Percentiles rank a stretch among this genome's conserved stretches.
phyloP scores from a whole-genome alignment of 306 rosid species.

The Quercus variabilis region DNA sequence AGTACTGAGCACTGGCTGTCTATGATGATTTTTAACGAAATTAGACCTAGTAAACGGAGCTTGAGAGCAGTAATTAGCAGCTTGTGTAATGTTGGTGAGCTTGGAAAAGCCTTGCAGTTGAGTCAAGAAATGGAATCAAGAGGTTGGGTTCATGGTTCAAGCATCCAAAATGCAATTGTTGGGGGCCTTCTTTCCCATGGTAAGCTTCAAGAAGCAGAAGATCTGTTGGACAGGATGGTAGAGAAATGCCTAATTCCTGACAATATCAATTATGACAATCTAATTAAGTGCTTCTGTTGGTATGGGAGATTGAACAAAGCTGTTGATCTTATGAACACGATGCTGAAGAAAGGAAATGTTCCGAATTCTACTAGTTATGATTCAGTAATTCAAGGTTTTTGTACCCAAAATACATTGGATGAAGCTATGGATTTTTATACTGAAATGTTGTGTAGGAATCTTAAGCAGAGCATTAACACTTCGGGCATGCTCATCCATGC shows the following conservation, averaged over 20 bases:
- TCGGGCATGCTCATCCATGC: conserved; percentile 46
- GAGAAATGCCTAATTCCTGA: conserved; percentile 61
- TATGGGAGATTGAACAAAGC: conserved; percentile 58
- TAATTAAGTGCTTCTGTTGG: conserved; percentile 62
- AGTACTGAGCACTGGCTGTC: conserved; percentile 47
- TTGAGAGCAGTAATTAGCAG: conserved; percentile 52
- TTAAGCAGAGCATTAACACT: conserved; percentile 51
- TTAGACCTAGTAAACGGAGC: conserved; percentile 61
- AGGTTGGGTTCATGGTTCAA: conserved; percentile 69
- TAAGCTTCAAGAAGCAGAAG: conserved; percentile 64
- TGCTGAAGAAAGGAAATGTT: conserved; percentile 63
- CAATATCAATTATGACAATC: conserved; percentile 56
- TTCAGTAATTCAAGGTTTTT: conserved; percentile 48
- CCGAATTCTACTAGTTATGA: conserved; percentile 73
- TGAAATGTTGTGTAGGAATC: conserved; percentile 60
- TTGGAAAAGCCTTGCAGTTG: conserved; percentile 59
- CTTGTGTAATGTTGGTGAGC: conserved; percentile 54
- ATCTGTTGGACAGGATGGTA: conserved; percentile 53
- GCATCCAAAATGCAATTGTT: conserved; percentile 51
- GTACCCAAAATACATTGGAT: conserved; percentile 43
- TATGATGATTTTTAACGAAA: conserved; percentile 59
- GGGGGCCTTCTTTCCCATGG: conserved; percentile 57
- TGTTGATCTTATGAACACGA: conserved; percentile 56
- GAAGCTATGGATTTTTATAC: conserved; percentile 58
- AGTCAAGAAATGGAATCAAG: conserved; percentile 65